These are phyloP conservation scores for Vaccinium corymbosum DNA, from an alignment of 148 eudicot genomes.

Conservation along the genomic window DNA sequence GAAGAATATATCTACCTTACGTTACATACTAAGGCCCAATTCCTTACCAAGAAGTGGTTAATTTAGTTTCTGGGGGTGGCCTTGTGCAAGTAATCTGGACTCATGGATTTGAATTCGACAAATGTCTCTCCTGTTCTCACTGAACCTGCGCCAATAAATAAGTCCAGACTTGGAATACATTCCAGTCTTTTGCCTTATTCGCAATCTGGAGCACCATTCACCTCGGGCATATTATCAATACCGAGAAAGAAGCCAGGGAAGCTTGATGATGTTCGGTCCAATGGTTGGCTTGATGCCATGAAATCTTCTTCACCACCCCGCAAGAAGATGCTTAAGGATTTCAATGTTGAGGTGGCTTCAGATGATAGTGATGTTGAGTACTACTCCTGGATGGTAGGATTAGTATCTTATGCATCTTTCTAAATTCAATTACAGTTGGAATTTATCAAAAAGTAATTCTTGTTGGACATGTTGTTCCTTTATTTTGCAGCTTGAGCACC, in stretches of 20 bases:
- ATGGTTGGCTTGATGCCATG: conserved; percentile 93
- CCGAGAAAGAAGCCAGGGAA: conserved; percentile 55
- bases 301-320: conserved; percentile 82
- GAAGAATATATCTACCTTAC: conserved; percentile 13
- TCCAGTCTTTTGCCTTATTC: conserved; percentile 41
- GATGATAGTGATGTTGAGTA: conserved; percentile 60
- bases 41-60: background rate
- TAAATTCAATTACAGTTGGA: background rate
- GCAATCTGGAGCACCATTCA: conserved; percentile 44
- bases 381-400: conserved; percentile 62
- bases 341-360: conserved; percentile 36
- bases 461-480: background rate
- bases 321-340: conserved; percentile 53
- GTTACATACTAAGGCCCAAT: background rate
- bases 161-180: conserved; percentile 52
- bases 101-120: conserved; percentile 56
- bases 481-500: conserved; percentile 48
- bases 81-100: conserved; percentile 25
- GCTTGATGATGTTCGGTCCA: conserved; percentile 73
- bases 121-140: conserved; percentile 65
- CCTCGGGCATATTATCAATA: conserved; percentile 37
- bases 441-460: background rate
- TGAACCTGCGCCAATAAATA: conserved; percentile 58
- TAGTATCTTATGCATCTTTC: background rate
- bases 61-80: background rate